These are phyloP conservation scores for Coniochaeta ligniaria DNA, from an alignment of 2,329 filamentous ascomycete species.

Conservation along the genomic window DNA sequence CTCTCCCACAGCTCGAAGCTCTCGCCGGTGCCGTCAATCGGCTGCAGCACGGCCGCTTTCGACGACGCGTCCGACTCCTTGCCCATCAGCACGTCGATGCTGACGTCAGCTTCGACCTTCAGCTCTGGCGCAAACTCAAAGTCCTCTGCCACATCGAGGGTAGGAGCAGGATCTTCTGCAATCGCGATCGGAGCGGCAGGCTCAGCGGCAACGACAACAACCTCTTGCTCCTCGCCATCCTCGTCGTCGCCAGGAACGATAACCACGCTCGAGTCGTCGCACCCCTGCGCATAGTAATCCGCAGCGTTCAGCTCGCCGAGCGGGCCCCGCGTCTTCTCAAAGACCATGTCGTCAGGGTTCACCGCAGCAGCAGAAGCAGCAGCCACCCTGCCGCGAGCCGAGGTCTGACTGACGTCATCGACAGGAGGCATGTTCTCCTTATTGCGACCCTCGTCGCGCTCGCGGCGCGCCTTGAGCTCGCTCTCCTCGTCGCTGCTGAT, in stretches of 20 bases:
- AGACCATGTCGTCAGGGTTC: slow-evolving; percentile 45
- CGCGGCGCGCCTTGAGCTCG: slow-evolving; percentile 43
- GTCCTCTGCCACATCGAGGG: slow-evolving; percentile 4
- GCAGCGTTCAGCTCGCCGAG: slow-evolving; percentile 60
- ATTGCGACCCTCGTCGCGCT: slow-evolving; percentile 55
- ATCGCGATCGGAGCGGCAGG: not conserved
- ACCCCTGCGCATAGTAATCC: slow-evolving; percentile 62
- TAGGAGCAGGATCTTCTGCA: slow-evolving; percentile 3
- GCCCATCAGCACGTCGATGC: slow-evolving; percentile 30
- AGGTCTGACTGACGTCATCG: slow-evolving; percentile 55
- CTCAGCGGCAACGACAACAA: slow-evolving; percentile 9
- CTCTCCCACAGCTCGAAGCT: slow-evolving; percentile 67
- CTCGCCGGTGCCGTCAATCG: slow-evolving; percentile 52
- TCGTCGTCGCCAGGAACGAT: slow-evolving; percentile 58
- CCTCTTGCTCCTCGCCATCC: slow-evolving; percentile 23
- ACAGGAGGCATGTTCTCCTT: slow-evolving; percentile 91
- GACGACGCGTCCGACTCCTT: slow-evolving; percentile 20
- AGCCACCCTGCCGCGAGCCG: slow-evolving; percentile 16
- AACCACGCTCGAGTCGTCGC: slow-evolving; percentile 54
- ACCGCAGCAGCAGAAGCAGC: slow-evolving; percentile 15
- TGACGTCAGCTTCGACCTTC: slow-evolving; percentile 16
- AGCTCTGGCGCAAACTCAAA: slow-evolving; percentile 20
- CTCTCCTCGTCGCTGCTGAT: slow-evolving; percentile 83
- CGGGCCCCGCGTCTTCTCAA: slow-evolving; percentile 58
- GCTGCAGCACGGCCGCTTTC: slow-evolving; percentile 41